Base-by-base conservation (phyloP, 768 basidiomycete genomes). In the Phlebiopsis flavidoalba region DNA sequence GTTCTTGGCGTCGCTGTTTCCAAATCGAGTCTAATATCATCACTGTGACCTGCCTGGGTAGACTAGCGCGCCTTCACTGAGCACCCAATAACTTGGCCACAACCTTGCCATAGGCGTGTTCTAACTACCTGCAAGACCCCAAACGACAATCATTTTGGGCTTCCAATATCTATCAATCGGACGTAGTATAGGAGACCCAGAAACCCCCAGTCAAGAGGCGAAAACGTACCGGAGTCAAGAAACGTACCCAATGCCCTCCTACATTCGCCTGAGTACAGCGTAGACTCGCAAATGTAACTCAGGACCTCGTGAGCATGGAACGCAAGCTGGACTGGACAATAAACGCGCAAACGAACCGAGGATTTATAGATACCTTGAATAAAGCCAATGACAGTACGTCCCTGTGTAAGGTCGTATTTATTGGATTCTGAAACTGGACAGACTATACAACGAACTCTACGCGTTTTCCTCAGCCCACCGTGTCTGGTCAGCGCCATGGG, bases 291-390 rank as follows among this genome's bases (percentile, higher is more conserved):
- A 60, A 91, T 95, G 83, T 97, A 96, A n/a, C n/a, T 73, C 84
- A 87, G 61, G 87, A 91, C 66, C 76, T 97, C 45, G 73, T 95
- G 26, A 88, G 90, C 64, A 92, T 92, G 85, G 95, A 97, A 71
- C 83, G 90, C 60, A 91, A 89, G 70, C 77, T 98, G 15, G 95
- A 98, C 73, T 97, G 95, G 95, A 95, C 93, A 3, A 89, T 95
- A 80, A n/a, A 86, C 85, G 70, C 80, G 95, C 70, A 96, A 96
- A 74, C 85, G 82, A 66, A 88, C 88, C 10, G 95, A 98, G n/a
- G n/a, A 70, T 86, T 98, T 35, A 91, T 94, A 69, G 95, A 98
- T 69, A 86, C 93, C n/a, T 70, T 95, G 50, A 82, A 82, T 21
- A 81, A n/a, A 88, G 60, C 86, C 83, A 36, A 85, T 89, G 19